These are phyloP conservation scores for Allomyces macrogynus DNA, from an alignment of 192 early-diverging fungal genomes.

Conservation along the genomic window DNA sequence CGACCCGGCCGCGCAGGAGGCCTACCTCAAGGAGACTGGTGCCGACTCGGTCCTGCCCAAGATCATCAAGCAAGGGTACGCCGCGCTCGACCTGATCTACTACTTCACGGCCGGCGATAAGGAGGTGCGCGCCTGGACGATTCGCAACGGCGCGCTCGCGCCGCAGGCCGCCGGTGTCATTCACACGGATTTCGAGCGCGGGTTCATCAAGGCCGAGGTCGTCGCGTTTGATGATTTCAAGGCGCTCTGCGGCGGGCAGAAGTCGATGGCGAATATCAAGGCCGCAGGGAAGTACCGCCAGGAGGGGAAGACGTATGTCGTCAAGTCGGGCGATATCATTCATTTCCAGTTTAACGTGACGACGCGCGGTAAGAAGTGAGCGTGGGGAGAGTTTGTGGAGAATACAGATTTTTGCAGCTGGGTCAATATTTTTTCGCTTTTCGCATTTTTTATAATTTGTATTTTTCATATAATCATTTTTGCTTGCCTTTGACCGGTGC, in stretches of 20 bases:
- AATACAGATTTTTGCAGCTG: no score
- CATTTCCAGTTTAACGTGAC: constrained; percentile 23
- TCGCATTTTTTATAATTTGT: no score
- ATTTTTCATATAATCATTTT: no score
- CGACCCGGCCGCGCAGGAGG: constrained; percentile 30
- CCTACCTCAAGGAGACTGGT: constrained; percentile 39
- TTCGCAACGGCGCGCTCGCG: constrained; percentile 57
- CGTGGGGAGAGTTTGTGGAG: no score
- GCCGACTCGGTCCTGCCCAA: constrained; percentile 58
- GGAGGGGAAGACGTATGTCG: constrained; percentile 82
- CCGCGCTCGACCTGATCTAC: constrained; percentile 67
- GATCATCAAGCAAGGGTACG: constrained; percentile 83
- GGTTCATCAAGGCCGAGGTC: constrained; percentile 86
- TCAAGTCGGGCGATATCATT: constrained; percentile 85
- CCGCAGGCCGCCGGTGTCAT: constrained; percentile 86
- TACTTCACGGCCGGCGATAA: constrained; percentile 83
- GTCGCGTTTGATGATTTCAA: constrained; percentile 75
- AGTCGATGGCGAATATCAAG: constrained; percentile 78
- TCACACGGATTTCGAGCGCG: constrained; percentile 57
- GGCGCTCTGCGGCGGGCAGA: constrained; percentile 21
- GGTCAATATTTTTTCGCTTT: no score
- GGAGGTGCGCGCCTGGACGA: constrained; percentile 88
- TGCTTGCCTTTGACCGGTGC: no score
- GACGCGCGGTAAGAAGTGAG: no score
- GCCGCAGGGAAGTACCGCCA: constrained; percentile 68